A percentile compares a stretch with the other conserved stretches of the same genome.
Evolutionary conservation across 176 grass and related monocot genomes (phyloP).

Genomic region (Avena sativa): DNA sequence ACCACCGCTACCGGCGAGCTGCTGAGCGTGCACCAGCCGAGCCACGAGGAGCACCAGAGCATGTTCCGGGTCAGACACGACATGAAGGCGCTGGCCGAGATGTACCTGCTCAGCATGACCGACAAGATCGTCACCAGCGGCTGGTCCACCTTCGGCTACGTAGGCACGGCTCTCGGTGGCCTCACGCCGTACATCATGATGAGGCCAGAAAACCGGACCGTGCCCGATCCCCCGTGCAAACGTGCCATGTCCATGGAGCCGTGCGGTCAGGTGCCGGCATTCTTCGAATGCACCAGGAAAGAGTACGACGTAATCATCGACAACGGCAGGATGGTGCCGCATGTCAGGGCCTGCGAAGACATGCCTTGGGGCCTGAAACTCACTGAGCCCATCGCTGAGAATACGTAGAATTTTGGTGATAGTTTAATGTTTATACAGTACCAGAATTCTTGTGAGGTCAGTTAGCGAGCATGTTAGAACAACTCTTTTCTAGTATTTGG

Average conservation of each 20-base stretch:
- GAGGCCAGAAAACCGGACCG: too few species aligned
- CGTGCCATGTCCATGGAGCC: conserved; percentile 6
- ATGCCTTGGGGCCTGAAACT: neutral
- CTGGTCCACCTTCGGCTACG: conserved; percentile 64
- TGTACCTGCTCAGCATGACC: conserved; percentile 73
- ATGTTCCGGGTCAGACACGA: conserved; percentile 35
- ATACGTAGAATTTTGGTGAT: neutral
- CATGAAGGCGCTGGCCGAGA: conserved; percentile 75
- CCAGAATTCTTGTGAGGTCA: too few species aligned
- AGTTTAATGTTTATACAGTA: too few species aligned
- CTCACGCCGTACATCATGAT: conserved; percentile 35
- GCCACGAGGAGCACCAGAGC: conserved; percentile 50
- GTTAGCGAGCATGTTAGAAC: too few species aligned
- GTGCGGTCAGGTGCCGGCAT: neutral
- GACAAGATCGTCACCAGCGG: conserved; percentile 63
- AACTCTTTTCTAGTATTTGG: too few species aligned
- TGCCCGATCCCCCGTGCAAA: too few species aligned
- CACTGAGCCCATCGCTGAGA: neutral
- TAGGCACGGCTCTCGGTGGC: conserved; percentile 53
- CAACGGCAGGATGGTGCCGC: neutral
- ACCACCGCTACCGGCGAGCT: conserved; percentile 30
- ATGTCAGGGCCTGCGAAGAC: neutral
- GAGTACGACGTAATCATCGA: neutral
- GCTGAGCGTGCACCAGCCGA: conserved; percentile 57
- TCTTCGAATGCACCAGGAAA: neutral